phyloP scores from a whole-genome alignment of 2,329 filamentous ascomycete genomes.

The Macrophomina tecta region DNA sequence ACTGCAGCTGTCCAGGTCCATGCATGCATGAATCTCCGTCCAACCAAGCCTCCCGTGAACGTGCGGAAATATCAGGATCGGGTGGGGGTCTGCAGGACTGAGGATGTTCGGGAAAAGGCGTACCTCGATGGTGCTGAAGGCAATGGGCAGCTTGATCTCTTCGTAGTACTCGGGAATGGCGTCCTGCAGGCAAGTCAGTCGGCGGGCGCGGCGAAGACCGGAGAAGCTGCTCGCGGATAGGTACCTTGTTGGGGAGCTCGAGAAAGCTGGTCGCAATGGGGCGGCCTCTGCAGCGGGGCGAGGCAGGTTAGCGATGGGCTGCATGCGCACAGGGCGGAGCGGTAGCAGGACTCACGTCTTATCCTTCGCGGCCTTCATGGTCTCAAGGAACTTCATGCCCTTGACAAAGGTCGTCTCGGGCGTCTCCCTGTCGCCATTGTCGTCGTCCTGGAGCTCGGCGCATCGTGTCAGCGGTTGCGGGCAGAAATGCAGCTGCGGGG shows the following conservation, averaged over 20 bases:
- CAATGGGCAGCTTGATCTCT: constrained; percentile 77
- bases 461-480: constrained; percentile 22
- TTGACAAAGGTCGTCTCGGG: constrained; percentile 71
- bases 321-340: constrained; percentile 24
- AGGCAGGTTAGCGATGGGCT: constrained; percentile 15
- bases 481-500: not conserved
- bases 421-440: constrained; percentile 56
- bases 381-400: constrained; percentile 75
- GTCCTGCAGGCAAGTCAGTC: constrained; percentile 47
- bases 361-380: constrained; percentile 76
- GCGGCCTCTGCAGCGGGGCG: constrained; percentile 60
- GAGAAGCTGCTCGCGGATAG: constrained; percentile 30
- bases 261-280: constrained; percentile 78
- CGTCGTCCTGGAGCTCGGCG: constrained; percentile 36
- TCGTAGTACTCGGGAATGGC: constrained; percentile 78
- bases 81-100: not conserved
- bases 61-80: not conserved
- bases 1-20: constrained; percentile 5
- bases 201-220: constrained; percentile 26
- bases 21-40: constrained; percentile 1
- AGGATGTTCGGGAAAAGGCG: constrained; percentile 29
- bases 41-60: not conserved
- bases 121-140: constrained; percentile 76
- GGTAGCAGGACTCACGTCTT: constrained; percentile 69
- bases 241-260: constrained; percentile 66